These are phyloP conservation scores for Ceratocystiopsis brevicomis DNA, from an alignment of 2,329 filamentous ascomycete species.

Conservation along the genomic window DNA sequence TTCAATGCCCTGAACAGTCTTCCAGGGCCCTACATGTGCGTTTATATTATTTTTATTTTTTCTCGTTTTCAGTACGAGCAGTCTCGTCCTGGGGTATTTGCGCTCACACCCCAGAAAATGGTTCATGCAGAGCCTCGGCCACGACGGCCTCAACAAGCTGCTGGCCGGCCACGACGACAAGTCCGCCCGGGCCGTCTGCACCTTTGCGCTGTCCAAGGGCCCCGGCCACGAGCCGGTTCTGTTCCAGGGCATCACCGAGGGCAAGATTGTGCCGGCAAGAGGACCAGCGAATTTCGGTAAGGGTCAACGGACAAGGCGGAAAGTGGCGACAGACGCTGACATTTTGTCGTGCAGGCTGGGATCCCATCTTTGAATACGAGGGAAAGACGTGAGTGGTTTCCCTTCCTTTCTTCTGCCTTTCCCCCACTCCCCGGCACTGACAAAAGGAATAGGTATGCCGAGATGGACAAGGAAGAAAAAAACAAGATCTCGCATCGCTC, in stretches of 20 bases:
- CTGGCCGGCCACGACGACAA: conserved; percentile 81
- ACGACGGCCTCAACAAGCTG: conserved; percentile 73
- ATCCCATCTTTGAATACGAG: conserved; percentile 86
- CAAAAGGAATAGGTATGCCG: conserved; percentile 44
- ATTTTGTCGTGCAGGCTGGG: conserved; percentile 56
- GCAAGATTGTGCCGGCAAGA: conserved; percentile 68
- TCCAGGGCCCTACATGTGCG: conserved; percentile 88
- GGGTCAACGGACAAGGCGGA: conserved; percentile 10
- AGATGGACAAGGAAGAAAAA: conserved; percentile 79
- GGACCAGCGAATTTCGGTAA: conserved; percentile 69
- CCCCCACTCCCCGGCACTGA: no score
- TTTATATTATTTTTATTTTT: conserved; percentile 7
- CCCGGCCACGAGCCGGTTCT: conserved; percentile 68
- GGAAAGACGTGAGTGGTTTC: conserved; percentile 47
- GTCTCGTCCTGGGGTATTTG: no score
- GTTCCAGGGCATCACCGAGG: conserved; percentile 77
- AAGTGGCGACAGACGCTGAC: no score
- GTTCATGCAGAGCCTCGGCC: conserved; percentile 72
- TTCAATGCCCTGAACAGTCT: conserved; percentile 82
- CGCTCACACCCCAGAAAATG: conserved; percentile 49
- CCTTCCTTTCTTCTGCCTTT: background rate
- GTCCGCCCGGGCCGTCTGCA: conserved; percentile 81
- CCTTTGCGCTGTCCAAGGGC: conserved; percentile 78
- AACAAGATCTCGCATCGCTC: conserved; percentile 86
- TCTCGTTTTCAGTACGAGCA: no score